Evolutionary conservation across 1,139 yeast genomes (phyloP), one percentile per base, ranked within the genome.

Genomic region (Meyerozyma carpophila): DNA sequence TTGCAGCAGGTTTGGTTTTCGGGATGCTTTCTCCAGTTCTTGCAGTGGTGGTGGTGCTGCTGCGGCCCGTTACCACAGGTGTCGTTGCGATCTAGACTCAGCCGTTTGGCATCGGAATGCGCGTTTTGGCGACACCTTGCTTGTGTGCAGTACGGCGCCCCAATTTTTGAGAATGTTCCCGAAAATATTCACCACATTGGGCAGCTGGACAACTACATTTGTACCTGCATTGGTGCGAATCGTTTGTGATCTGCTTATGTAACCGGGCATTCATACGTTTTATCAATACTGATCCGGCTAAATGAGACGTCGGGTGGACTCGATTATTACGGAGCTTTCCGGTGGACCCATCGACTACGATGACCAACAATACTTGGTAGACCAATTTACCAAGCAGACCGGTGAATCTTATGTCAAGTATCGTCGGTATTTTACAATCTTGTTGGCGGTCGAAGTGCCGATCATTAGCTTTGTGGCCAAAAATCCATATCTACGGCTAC

Each of bases 291-390:
- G 6, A 21, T 21, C 24, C 24, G 24, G 24, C 24, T 21, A 21
- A 21, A 47, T 50, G 9, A 41, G 45, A 20, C 48, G 50, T 13
- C 42, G 46, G 7, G 28, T 50, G 1, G 53, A 50, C 37, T 40
- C 48, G 21, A 46, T 45, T 14, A 43, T 50, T 25, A 48, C 47
- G 21, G 47, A 46, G 24, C 43, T 36, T 11, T 16, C 25, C n/a
- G 28, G 44, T 9, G 44, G 42, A 9, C 53, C 51, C 13, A 40
- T 50, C 13, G 53, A 50, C 13, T 41, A 14, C 16, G 40, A 37
- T 21, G 40, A 37, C 26, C 40, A 37, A 26, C 32, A 26, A n/a
- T 25, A 27, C 14, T n/a, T 37, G 5, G 32, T 37, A 13, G 25
- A 16, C 5, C 24, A 26, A 11, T n/a, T 37, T 13, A 16, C 13